A percentile compares a stretch with the other conserved stretches of the same genome.
These are phyloP conservation scores for Tricholoma flavovirens DNA, from an alignment of 768 basidiomycete species.

Conservation along the genomic window DNA sequence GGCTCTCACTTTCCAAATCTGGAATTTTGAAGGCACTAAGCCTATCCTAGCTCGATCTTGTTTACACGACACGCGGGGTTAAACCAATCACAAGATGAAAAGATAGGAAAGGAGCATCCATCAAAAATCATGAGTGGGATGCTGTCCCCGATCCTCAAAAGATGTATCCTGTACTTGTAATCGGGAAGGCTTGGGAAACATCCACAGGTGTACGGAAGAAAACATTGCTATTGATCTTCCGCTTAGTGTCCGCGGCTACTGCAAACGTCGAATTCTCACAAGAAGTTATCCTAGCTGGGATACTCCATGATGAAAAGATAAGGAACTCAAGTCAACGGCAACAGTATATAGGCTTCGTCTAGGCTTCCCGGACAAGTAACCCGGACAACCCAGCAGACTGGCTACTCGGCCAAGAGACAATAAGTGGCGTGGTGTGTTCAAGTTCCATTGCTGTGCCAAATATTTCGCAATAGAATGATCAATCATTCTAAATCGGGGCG, in stretches of 20 bases:
- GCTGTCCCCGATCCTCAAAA: background rate
- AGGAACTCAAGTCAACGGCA: constrained; percentile 14
- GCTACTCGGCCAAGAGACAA: constrained; percentile 34
- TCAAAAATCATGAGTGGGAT: background rate
- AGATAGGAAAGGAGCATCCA: background rate
- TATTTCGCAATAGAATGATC: constrained; percentile 21
- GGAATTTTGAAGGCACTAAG: constrained; percentile 28
- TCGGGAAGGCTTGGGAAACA: background rate
- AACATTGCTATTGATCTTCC: background rate
- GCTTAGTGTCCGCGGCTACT: constrained; percentile 6
- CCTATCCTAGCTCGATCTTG: constrained; percentile 14
- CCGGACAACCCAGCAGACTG: constrained; percentile 18
- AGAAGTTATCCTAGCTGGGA: constrained; percentile 21
- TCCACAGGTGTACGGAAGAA: background rate
- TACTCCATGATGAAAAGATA: constrained; percentile 25
- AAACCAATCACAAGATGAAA: constrained; percentile 17
- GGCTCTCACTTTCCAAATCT: constrained; percentile 28
- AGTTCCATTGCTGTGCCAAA: constrained; percentile 36
- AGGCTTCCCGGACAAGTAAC: constrained; percentile 29
- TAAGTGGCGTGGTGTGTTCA: constrained; percentile 35
- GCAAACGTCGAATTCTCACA: constrained; percentile 12
- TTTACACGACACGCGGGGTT: constrained; percentile 11
- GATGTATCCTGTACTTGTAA: background rate
- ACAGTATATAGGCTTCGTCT: constrained; percentile 19
- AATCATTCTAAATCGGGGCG: constrained; percentile 33